Evolutionary conservation across 2,329 filamentous ascomycete genomes (phyloP).

Genomic region (Grosmannia serpens): DNA sequence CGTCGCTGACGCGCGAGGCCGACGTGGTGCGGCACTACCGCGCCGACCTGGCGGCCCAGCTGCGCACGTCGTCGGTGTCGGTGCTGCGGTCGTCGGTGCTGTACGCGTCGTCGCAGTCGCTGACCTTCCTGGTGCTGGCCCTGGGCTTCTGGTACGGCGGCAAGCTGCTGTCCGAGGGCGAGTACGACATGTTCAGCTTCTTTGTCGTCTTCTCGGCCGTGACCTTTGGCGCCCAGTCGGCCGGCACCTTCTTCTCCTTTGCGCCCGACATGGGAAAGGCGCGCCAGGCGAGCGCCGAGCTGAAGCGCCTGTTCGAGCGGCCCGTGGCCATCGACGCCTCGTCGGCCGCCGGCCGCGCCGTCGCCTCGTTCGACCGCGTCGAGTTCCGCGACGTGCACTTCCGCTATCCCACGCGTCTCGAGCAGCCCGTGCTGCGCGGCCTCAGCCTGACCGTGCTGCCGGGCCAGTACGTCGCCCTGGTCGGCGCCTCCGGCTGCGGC

Average conservation of each 20-base stretch:
- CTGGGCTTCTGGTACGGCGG: constrained; percentile 92
- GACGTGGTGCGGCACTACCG: constrained; percentile 70
- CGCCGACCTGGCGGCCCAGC: constrained; percentile 52
- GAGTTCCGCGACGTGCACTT: constrained; percentile 93
- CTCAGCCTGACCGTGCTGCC: constrained; percentile 63
- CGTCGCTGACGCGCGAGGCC: constrained; percentile 73
- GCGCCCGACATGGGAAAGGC: constrained; percentile 91
- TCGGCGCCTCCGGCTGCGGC: constrained; percentile 88
- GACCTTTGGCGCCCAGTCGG: constrained; percentile 86
- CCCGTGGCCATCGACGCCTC: constrained; percentile 74
- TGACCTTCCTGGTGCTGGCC: constrained; percentile 74
- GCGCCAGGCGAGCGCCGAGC: constrained; percentile 66
- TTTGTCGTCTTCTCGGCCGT: constrained; percentile 83
- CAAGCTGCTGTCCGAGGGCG: constrained; percentile 54
- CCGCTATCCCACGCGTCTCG: constrained; percentile 80
- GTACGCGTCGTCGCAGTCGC: constrained; percentile 74
- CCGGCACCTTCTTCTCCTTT: constrained; percentile 80
- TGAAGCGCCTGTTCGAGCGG: constrained; percentile 76
- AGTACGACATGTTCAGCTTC: constrained; percentile 77
- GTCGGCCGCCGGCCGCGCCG: constrained; percentile 53
- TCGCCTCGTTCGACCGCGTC: constrained; percentile 57
- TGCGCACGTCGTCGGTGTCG: constrained; percentile 56
- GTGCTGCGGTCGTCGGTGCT: constrained; percentile 66
- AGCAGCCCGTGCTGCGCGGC: constrained; percentile 84
- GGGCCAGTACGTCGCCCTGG: constrained; percentile 77